Base-by-base conservation (phyloP, 2,329 filamentous ascomycete genomes). In the Dothistroma septosporum region DNA sequence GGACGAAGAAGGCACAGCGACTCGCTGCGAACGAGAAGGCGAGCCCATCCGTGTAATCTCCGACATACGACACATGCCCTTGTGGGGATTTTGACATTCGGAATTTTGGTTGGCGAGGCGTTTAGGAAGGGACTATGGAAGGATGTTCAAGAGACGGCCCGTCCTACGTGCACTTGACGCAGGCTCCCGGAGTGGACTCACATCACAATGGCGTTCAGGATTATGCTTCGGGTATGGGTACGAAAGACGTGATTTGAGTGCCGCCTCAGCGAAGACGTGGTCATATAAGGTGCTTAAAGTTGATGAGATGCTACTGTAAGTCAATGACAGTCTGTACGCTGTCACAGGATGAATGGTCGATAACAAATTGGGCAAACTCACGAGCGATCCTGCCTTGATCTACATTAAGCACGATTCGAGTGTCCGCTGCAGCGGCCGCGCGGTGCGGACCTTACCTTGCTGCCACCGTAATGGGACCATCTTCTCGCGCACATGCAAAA, bases 1-100 rank as follows among this genome's bases (percentile, higher is more conserved):
- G 32, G n/a, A 54, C 49, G 9, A 52, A 61, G 54, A 62, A 58
- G 53, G 57, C 49, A 24, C 22, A 56, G 41, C 21, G 35, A 14
- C 22, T 31, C 7, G 54, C 37, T 4, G 21, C 10, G 21, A 24
- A 46, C 19, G 21, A 55, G 53, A 44, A 28, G 33, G 33, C 32
- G 11, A 28, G 11, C 12, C 32, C 24, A 6, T 21, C 24, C 33
- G 50, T 55, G n/a, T 46, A 21, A 55, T 35, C 8, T 50, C 14
- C 12, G 47, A 4, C 53, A 28, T 41, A 4, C 12, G 12, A 10
- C 32, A 53, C 50, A 7, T n/a, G 7, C 7, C 3, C 12, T 16
- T 16, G 21, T 22, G n/a, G 44, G 12, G 24, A 1, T 50, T 12
- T 28, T 11, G 14, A n/a, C 50, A 32, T 32, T 53, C 21, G 24